phyloP scores from a whole-genome alignment of 108 stramenopile species.

The Fistulifera pelliculosa region DNA sequence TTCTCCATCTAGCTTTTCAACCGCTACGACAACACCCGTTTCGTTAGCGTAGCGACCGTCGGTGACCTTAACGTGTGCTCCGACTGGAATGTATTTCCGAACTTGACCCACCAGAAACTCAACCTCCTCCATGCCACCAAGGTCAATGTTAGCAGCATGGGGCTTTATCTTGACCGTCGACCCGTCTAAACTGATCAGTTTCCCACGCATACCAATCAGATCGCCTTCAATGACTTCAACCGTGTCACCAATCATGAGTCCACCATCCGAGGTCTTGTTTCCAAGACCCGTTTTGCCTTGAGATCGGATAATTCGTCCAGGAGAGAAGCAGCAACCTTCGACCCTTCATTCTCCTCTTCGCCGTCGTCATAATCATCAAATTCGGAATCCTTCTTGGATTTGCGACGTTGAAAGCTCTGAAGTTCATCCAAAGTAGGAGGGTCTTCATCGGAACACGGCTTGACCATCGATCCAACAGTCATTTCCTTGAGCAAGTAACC shows the following conservation, averaged over 20 bases:
- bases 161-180: slow-evolving; percentile 89
- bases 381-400: slow-evolving; percentile 34
- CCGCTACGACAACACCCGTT: slow-evolving; percentile 89
- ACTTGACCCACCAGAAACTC: slow-evolving; percentile 86
- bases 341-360: slow-evolving; percentile 76
- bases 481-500: slow-evolving; percentile 94
- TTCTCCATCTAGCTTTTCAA: slow-evolving; percentile 73
- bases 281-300: slow-evolving; percentile 73
- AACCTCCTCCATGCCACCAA: slow-evolving; percentile 77
- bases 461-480: slow-evolving; percentile 83
- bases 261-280: slow-evolving; percentile 29
- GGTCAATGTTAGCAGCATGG: slow-evolving; percentile 46
- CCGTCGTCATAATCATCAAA: slow-evolving; percentile 42
- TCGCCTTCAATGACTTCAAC: slow-evolving; percentile 93
- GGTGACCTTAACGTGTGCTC: slow-evolving; percentile 93
- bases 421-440: slow-evolving; percentile 93
- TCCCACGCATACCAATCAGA: slow-evolving; percentile 87
- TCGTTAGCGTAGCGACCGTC: slow-evolving; percentile 92
- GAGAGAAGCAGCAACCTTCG: slow-evolving; percentile 70
- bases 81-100: slow-evolving; percentile 88
- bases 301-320: slow-evolving; percentile 74
- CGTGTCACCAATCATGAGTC: slow-evolving; percentile 87
- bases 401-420: slow-evolving; percentile 75
- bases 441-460: slow-evolving; percentile 76
- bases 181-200: slow-evolving; percentile 81